These are phyloP conservation scores for Vitis hybrid DNA, from an alignment of 177 flowering plant genomes.

Conservation along the genomic window DNA sequence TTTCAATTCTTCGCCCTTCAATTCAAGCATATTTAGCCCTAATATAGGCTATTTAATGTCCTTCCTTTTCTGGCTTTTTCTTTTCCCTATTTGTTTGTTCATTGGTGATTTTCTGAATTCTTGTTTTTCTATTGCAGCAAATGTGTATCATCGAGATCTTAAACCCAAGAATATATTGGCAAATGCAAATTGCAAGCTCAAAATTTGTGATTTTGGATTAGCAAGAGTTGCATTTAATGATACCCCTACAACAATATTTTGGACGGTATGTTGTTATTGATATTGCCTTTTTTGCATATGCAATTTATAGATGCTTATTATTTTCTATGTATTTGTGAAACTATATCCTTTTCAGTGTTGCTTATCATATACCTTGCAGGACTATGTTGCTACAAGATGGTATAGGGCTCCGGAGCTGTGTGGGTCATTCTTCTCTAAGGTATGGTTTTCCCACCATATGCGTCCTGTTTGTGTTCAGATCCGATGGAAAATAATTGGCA, in stretches of 20 bases:
- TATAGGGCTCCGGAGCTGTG: conserved; percentile 91
- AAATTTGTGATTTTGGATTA: conserved; percentile 84
- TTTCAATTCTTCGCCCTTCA: no score
- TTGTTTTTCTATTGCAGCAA: conserved; percentile 55
- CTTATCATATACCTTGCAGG: conserved; percentile 38
- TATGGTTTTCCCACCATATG: conserved; percentile 21
- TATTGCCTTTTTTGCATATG: background rate
- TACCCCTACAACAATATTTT: conserved; percentile 67
- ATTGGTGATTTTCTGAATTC: conserved; percentile 4
- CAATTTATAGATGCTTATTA: background rate
- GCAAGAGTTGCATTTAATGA: conserved; percentile 89
- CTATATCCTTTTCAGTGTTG: background rate
- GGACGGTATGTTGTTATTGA: conserved; percentile 61
- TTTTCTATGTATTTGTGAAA: background rate
- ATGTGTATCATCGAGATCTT: conserved; percentile 82
- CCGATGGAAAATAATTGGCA: background rate
- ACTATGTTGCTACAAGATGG: conserved; percentile 93
- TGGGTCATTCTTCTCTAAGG: conserved; percentile 86
- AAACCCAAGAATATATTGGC: conserved; percentile 90
- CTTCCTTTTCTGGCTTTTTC: background rate
- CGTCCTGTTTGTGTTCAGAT: background rate
- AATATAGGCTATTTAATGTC: background rate
- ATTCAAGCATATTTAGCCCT: no score
- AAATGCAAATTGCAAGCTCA: conserved; percentile 88
- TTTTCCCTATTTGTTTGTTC: background rate